Base-by-base conservation (phyloP, 2,329 filamentous ascomycete species). In the Claviceps quebecensis region DNA sequence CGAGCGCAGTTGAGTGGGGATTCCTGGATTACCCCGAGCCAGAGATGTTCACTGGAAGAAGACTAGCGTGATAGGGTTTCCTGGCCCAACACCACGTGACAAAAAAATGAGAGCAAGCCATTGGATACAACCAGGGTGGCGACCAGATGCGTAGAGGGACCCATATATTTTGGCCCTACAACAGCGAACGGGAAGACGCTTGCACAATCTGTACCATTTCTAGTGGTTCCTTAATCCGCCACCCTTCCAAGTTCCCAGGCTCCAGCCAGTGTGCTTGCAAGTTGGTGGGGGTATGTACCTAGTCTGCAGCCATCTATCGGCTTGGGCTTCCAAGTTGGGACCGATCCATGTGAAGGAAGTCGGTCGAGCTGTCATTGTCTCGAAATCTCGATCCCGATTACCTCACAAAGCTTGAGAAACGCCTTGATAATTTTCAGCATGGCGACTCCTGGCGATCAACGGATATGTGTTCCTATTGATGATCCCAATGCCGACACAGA, bases 401-500 rank as follows among this genome's bases (percentile, higher is more conserved):
- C 9, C 13, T 19, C 44, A 36, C 11, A 14, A 44, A 44, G 16
- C 19, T 50, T 7, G 9, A 29, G 17, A 23, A 50, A 8, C n/a
- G 41, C 4, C 16, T 16, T 4, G n/a, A 4, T 23, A 9, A 17
- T 22, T 23, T 6, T 26, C 55, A 64, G 36, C 50, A 84, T 84
- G 80, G 78, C 79, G 17, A 77, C 78, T 36, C 80, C 80, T 38
- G 61, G 68, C 58, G 81, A 84, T 50, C 78, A 84, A 61, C 72
- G 81, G 46, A 81, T 84, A 58, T 75, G 75, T 61, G 93, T 98
- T 54, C 89, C 90, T 45, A 85, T 98, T 58, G 88, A 95, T 65
- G 84, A 97, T 65, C 91, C 91, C 36, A 95, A 97, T 64, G 93
- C 89, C 56, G 93, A 98, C 66, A 98, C 93, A 56, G 93, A 98